These are phyloP conservation scores for Purshia tridentata DNA, from an alignment of 306 rosid species.

Conservation along the genomic window DNA sequence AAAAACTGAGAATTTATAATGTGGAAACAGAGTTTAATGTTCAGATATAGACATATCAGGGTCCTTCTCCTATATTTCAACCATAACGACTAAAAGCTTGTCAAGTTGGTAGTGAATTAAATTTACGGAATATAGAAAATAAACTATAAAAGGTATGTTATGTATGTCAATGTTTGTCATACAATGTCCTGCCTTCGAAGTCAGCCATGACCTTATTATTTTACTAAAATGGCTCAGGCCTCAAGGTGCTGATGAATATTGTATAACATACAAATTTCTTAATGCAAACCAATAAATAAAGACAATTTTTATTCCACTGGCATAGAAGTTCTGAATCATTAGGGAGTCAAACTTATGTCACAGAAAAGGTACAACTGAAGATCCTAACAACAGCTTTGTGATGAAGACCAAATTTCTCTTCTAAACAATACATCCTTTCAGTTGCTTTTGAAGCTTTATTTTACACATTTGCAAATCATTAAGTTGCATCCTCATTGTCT, in stretches of 20 bases:
- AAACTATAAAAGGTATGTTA: neutral
- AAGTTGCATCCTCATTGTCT: constrained; percentile 58
- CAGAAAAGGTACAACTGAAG: neutral
- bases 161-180: constrained; percentile 8
- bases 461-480: constrained; percentile 60
- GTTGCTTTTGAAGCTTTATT: constrained; percentile 54
- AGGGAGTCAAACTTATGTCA: neutral
- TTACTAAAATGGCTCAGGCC: no score
- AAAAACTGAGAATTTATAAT: no score
- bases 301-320: neutral
- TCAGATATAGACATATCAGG: no score
- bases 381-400: neutral
- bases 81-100: neutral
- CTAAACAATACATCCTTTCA: constrained; percentile 40
- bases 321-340: no score
- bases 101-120: neutral
- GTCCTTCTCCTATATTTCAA: no score
- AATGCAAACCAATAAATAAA: neutral
- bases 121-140: neutral
- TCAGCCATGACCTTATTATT: no score
- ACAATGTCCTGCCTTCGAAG: no score
- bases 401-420: constrained; percentile 19
- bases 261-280: neutral
- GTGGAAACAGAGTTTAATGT: no score
- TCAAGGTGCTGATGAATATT: no score